A percentile compares a stretch with the other conserved stretches of the same genome.
Evolutionary conservation across 2,329 filamentous ascomycete genomes (phyloP).

Genomic region (Clonostachys solani): DNA sequence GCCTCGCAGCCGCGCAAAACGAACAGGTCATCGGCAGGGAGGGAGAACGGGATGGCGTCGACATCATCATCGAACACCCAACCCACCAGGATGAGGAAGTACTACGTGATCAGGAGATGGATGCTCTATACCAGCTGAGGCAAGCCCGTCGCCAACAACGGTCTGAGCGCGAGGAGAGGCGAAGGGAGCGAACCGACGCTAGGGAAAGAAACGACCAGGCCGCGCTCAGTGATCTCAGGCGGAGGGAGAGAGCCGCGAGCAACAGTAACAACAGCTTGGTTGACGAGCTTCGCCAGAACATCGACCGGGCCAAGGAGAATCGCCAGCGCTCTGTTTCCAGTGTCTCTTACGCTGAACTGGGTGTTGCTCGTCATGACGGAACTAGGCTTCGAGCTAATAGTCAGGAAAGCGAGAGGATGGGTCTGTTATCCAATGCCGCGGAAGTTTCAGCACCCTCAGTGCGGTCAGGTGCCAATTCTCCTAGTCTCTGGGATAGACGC

Average conservation of each 20-base stretch:
- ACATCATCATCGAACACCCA: conserved; percentile 83
- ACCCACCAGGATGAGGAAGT: conserved; percentile 74
- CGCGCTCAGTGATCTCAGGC: conserved; percentile 63
- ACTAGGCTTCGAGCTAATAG: conserved; percentile 71
- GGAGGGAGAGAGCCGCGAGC: conserved; percentile 43
- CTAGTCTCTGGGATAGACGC: conserved; percentile 36
- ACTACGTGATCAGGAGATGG: conserved; percentile 86
- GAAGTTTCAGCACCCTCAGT: conserved; percentile 44
- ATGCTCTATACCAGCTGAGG: conserved; percentile 85
- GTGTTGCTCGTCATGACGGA: conserved; percentile 73
- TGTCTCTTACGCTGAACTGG: conserved; percentile 73
- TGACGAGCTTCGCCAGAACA: conserved; percentile 52
- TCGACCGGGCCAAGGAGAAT: conserved; percentile 51
- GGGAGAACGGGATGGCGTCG: conserved; percentile 87
- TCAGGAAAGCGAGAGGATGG: conserved; percentile 66
- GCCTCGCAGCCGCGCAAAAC: conserved; percentile 63
- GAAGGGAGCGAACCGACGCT: conserved; percentile 69
- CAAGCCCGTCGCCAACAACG: conserved; percentile 70
- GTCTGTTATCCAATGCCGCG: conserved; percentile 68
- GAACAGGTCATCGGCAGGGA: conserved; percentile 85
- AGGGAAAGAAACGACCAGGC: conserved; percentile 65
- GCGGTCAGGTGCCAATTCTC: conserved; percentile 23
- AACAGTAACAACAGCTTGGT: conserved; percentile 51
- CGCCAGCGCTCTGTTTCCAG: conserved; percentile 67
- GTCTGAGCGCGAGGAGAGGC: conserved; percentile 72